Evolutionary conservation across 2,329 filamentous ascomycete genomes (phyloP).

Genomic region (Parascedosporium putredinis): DNA sequence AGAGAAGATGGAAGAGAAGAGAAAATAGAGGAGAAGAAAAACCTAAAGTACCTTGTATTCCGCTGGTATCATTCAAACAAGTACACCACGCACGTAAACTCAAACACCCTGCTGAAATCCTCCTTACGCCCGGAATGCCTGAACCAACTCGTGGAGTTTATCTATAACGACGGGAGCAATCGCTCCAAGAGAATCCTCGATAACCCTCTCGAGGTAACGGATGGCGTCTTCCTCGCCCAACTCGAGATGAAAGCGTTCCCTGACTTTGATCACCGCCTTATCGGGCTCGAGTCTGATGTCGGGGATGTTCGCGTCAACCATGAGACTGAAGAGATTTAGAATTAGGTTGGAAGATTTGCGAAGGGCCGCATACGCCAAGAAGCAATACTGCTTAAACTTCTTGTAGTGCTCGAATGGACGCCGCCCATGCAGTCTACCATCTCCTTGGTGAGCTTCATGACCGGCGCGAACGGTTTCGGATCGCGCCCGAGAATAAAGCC

Average conservation of each 20-base stretch:
- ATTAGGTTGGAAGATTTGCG: conserved; percentile 86
- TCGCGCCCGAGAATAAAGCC: conserved; percentile 96
- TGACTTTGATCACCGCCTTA: conserved; percentile 88
- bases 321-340: conserved; percentile 87
- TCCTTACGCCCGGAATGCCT: conserved; percentile 67
- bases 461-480: conserved; percentile 91
- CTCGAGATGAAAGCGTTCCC: conserved; percentile 88
- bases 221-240: conserved; percentile 88
- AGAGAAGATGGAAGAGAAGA: background rate
- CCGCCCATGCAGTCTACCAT: conserved; percentile 99
- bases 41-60: background rate
- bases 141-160: conserved; percentile 84
- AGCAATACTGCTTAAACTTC: conserved; percentile 90
- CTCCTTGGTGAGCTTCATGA: conserved; percentile 94
- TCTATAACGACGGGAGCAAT: conserved; percentile 93
- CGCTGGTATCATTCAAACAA: conserved; percentile 1
- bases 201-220: conserved; percentile 74
- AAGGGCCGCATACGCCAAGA: conserved; percentile 84
- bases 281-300: conserved; percentile 89
- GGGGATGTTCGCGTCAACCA: conserved; percentile 95
- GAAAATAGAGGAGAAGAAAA: background rate
- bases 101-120: no score
- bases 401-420: conserved; percentile 69
- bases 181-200: conserved; percentile 82
- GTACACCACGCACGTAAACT: background rate